Percentiles rank a stretch among this genome's conserved stretches.
phyloP scores from a whole-genome alignment of 495 filamentous ascomycete genomes.

The Podospora didyma region DNA sequence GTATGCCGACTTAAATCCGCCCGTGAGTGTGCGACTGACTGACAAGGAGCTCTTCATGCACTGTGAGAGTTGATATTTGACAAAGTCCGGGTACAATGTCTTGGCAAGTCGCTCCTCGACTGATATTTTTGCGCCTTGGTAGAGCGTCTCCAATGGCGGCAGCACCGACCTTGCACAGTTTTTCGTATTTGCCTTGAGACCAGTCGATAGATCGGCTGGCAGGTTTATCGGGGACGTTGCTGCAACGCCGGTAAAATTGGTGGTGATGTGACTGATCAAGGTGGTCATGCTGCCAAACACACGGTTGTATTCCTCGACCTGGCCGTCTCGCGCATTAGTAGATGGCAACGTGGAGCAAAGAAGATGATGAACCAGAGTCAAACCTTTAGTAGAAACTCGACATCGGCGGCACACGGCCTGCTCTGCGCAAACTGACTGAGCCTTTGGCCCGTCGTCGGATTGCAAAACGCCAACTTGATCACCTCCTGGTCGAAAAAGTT shows the following conservation, averaged over 20 bases:
- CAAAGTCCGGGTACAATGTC: conserved; percentile 48
- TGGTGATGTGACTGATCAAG: conserved; percentile 42
- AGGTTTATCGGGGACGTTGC: conserved; percentile 41
- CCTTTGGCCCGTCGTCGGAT: conserved; percentile 39
- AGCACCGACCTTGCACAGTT: conserved; percentile 31
- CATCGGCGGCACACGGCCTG: conserved; percentile 38
- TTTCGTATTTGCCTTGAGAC: conserved; percentile 40
- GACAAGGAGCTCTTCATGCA: conserved; percentile 24
- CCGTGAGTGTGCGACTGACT: not conserved
- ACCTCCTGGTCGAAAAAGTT: conserved; percentile 44
- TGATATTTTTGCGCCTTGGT: conserved; percentile 37
- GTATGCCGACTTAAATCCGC: conserved; percentile 18
- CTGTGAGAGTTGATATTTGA: conserved; percentile 33
- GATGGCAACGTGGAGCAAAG: not conserved
- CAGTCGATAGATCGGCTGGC: conserved; percentile 24
- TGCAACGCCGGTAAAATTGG: conserved; percentile 36
- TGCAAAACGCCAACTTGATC: conserved; percentile 44
- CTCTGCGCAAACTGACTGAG: conserved; percentile 42
- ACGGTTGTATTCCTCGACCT: conserved; percentile 33
- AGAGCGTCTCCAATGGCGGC: conserved; percentile 42
- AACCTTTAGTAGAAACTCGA: conserved; percentile 49
- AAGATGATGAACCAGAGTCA: not conserved
- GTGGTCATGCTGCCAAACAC: conserved; percentile 35
- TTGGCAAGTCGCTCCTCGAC: conserved; percentile 41
- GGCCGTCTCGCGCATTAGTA: not conserved